These are phyloP conservation scores for Phialocephala sp. DNA, from an alignment of 2,329 filamentous ascomycete genomes.

Conservation along the genomic window DNA sequence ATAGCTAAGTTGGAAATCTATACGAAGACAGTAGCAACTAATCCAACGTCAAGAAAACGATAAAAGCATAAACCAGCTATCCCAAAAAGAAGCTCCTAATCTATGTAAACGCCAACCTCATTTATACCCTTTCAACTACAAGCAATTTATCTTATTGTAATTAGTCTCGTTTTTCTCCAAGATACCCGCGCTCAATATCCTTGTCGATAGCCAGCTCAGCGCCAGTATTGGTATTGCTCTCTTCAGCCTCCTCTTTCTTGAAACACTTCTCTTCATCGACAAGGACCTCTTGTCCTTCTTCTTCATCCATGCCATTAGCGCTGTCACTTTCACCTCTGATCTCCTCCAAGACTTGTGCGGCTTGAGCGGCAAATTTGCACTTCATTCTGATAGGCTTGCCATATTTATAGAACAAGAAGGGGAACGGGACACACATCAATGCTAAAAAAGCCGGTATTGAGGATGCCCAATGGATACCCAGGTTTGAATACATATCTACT, in stretches of 20 bases:
- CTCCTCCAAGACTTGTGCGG: conserved; percentile 38
- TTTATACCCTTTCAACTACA: background rate
- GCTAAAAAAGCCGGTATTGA: conserved; percentile 46
- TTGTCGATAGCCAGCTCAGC: background rate
- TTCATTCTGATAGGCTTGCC: conserved; percentile 41
- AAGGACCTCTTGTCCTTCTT: conserved; percentile 9
- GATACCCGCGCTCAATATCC: background rate
- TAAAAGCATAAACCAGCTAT: background rate
- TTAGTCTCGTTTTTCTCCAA: background rate
- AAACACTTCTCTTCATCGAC: background rate
- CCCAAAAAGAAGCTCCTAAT: background rate
- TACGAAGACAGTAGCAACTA: background rate
- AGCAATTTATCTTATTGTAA: background rate
- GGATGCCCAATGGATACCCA: conserved; percentile 50
- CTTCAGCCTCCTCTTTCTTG: conserved; percentile 2
- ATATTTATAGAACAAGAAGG: conserved; percentile 43
- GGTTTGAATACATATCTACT: conserved; percentile 45
- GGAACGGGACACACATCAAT: conserved; percentile 45
- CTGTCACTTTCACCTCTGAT: background rate
- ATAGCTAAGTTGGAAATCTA: background rate
- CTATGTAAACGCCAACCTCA: background rate
- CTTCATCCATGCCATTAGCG: background rate
- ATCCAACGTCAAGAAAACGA: background rate
- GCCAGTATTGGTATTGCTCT: background rate
- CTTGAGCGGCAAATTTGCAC: conserved; percentile 51